Conservation (phyloP, 345 rosid species). For the Linum usitatissimum region DNA sequence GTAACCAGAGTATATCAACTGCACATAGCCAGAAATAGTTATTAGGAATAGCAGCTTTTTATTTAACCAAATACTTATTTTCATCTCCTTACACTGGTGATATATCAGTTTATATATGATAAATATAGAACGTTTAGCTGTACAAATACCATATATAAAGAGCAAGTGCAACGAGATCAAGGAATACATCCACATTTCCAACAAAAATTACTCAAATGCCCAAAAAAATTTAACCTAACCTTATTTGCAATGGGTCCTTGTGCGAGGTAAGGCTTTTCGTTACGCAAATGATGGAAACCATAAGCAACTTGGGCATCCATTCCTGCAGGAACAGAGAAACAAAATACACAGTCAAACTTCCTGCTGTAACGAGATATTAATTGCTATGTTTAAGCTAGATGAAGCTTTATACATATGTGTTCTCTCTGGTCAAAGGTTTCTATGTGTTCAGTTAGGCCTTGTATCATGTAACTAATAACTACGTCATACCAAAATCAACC, state of each 20-base stretch:
- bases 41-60: background rate
- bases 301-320: constrained; percentile 99
- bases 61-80: too few relatives aligned
- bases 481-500: too few relatives aligned
- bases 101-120: too few relatives aligned
- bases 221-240: constrained; percentile 28
- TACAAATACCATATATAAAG: too few relatives aligned
- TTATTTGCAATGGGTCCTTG: constrained; percentile 90
- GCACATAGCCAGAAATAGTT: constrained; percentile 9
- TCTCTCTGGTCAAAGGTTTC: too few relatives aligned
- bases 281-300: constrained; percentile 91
- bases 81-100: too few relatives aligned
- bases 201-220: background rate
- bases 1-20: constrained; percentile 89
- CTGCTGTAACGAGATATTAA: constrained; percentile 7
- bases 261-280: constrained; percentile 89
- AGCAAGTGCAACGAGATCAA: too few relatives aligned
- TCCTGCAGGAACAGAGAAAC: constrained; percentile 34
- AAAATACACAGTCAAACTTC: background rate
- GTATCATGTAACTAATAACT: too few relatives aligned
- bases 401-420: too few relatives aligned
- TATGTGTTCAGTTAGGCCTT: too few relatives aligned
- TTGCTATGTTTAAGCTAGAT: background rate
- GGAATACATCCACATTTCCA: background rate
- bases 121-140: too few relatives aligned